Percentiles rank a stretch among this genome's conserved stretches.
phyloP scores from a whole-genome alignment of 805 yeast species.

The Ogataea polymorpha region DNA sequence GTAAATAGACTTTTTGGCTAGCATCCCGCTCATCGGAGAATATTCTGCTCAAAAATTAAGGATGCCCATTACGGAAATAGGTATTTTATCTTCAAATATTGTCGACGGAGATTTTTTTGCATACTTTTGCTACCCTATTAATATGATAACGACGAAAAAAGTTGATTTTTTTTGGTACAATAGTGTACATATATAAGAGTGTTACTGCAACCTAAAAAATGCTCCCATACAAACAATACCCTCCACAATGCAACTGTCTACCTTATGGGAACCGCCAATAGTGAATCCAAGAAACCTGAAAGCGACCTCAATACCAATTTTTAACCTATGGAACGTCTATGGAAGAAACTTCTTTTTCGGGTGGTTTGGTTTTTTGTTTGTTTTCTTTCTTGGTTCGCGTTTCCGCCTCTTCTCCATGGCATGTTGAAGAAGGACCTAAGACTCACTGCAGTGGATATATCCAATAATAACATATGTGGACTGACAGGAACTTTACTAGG shows the following conservation, averaged over 20 bases:
- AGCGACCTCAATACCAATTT: constrained; percentile 26
- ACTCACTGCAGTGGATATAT: constrained; percentile 25
- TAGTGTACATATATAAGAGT: too few relatives aligned
- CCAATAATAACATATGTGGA: constrained; percentile 33
- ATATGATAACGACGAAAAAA: neutral
- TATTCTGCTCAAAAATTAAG: neutral
- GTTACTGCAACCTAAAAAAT: too few relatives aligned
- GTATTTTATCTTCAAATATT: too few relatives aligned
- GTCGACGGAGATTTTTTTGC: neutral
- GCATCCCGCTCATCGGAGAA: neutral
- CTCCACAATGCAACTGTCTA: constrained; percentile 5
- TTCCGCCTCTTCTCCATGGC: constrained; percentile 30
- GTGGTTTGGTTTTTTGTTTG: constrained; percentile 33
- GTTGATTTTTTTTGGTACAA: neutral
- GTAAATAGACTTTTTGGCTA: too few relatives aligned
- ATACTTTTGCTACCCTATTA: neutral
- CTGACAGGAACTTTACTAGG: constrained; percentile 30
- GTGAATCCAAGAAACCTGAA: constrained; percentile 28
- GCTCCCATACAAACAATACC: too few relatives aligned
- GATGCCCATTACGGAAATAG: too few relatives aligned
- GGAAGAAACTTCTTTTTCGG: constrained; percentile 28
- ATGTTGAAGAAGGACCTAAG: constrained; percentile 24
- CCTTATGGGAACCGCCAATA: constrained; percentile 24
- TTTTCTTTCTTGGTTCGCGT: constrained; percentile 34
- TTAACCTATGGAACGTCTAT: constrained; percentile 26